phyloP scores from a whole-genome alignment of 2,329 filamentous ascomycete genomes.

The Cladosporium halotolerans region DNA sequence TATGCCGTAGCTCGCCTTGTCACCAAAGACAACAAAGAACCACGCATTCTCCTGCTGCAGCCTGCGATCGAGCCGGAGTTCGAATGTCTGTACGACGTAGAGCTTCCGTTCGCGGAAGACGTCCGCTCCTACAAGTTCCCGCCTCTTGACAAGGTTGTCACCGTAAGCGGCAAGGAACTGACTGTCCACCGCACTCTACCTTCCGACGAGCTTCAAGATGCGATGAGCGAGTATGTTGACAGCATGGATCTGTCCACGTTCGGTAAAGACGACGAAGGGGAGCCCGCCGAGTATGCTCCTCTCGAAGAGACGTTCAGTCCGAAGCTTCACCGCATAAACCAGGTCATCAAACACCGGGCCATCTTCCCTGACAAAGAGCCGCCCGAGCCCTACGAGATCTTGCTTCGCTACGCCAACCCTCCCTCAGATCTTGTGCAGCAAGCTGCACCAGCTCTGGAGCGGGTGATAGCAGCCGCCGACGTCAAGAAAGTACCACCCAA shows the following conservation, averaged over 20 bases:
- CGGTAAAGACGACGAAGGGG: conserved; percentile 66
- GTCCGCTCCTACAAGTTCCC: conserved; percentile 86
- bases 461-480: conserved; percentile 62
- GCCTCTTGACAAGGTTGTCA: conserved; percentile 78
- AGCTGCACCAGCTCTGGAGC: conserved; percentile 53
- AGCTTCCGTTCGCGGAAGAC: conserved; percentile 90
- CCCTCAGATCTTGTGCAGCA: conserved; percentile 59
- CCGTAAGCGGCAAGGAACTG: conserved; percentile 73
- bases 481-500: conserved; percentile 62
- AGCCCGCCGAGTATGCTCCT: conserved; percentile 61
- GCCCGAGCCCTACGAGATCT: conserved; percentile 54
- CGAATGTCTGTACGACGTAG: conserved; percentile 83
- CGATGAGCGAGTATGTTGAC: conserved; percentile 90
- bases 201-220: conserved; percentile 61
- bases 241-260: conserved; percentile 77
- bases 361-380: conserved; percentile 63
- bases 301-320: conserved; percentile 82
- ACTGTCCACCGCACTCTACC: conserved; percentile 81
- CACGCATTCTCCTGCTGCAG: conserved; percentile 68
- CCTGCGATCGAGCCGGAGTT: conserved; percentile 72
- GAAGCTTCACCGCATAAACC: conserved; percentile 78
- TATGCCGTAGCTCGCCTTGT: conserved; percentile 85
- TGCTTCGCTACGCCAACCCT: conserved; percentile 68
- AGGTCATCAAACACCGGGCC: conserved; percentile 77
- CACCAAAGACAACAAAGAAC: conserved; percentile 73